Conservation (phyloP, 169 alveolate genomes). For the Neospora caninum region DNA sequence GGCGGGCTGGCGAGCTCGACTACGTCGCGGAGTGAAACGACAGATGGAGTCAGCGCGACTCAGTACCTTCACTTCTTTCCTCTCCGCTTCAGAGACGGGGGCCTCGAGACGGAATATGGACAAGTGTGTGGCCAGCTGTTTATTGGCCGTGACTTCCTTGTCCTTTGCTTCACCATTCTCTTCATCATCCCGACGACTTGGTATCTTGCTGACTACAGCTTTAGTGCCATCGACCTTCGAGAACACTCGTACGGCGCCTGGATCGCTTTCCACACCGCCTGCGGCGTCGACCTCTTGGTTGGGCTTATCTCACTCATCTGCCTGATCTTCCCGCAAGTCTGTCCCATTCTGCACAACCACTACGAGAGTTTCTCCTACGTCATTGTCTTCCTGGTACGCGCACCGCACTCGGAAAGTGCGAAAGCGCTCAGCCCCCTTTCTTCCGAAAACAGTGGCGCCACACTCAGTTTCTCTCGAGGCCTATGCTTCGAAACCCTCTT, state of each 20-base stretch:
- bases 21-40: not conserved
- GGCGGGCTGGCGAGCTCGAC: not conserved
- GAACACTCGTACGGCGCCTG: constrained; percentile 39
- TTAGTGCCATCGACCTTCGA: not conserved
- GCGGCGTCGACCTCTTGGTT: not conserved
- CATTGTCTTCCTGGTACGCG: constrained; percentile 37
- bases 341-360: not conserved
- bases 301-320: not conserved
- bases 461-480: too few relatives aligned
- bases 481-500: too few relatives aligned
- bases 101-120: constrained; percentile 39
- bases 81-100: constrained; percentile 34
- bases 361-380: constrained; percentile 43
- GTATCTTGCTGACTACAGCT: constrained; percentile 37
- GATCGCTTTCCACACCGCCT: constrained; percentile 46
- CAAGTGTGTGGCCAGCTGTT: constrained; percentile 46
- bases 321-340: not conserved
- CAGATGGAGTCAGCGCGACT: not conserved
- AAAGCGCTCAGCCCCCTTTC: not conserved
- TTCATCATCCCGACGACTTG: constrained; percentile 37
- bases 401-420: not conserved
- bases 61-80: constrained; percentile 41
- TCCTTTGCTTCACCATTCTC: not conserved
- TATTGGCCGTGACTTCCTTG: constrained; percentile 47
- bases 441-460: too few relatives aligned